Evolutionary conservation across 257 asterid species (phyloP).

Genomic region (Linderniella brevidens): DNA sequence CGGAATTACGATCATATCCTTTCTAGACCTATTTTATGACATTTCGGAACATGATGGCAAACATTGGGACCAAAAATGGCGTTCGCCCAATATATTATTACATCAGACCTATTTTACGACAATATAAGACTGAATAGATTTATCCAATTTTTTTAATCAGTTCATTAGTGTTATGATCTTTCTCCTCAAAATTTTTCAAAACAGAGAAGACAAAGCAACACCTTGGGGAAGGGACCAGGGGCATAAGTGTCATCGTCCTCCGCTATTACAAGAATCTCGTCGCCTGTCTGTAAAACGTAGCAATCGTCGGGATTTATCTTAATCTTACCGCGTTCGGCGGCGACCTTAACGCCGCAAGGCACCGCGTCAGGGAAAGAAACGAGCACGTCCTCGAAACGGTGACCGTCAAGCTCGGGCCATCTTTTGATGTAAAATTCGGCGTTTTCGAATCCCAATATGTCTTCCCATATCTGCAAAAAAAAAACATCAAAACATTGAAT

Average conservation of each 20-base stretch:
- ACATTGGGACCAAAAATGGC: too few species aligned
- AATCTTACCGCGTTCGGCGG: constrained; percentile 72
- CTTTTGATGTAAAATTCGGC: constrained; percentile 89
- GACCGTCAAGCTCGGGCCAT: constrained; percentile 82
- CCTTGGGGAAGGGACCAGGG: constrained; percentile 83
- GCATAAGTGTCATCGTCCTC: constrained; percentile 98
- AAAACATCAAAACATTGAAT: constrained; percentile 7
- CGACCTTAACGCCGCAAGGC: constrained; percentile 90
- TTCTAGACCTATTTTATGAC: too few species aligned
- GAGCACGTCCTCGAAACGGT: constrained; percentile 55
- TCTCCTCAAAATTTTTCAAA: too few species aligned
- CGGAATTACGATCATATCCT: too few species aligned
- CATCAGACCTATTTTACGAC: too few species aligned
- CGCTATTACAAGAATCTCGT: constrained; percentile 90
- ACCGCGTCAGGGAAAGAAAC: constrained; percentile 81
- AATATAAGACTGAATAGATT: too few species aligned
- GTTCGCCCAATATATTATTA: too few species aligned
- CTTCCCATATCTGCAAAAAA: constrained; percentile 87
- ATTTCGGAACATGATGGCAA: too few species aligned
- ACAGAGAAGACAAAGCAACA: constrained; percentile 16
- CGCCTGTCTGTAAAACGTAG: constrained; percentile 74
- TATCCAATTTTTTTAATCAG: too few species aligned
- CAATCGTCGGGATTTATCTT: constrained; percentile 77
- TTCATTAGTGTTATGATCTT: too few species aligned
- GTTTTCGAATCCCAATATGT: constrained; percentile 91